Conservation (phyloP, 768 basidiomycete species). For the Astraeus odoratus region DNA sequence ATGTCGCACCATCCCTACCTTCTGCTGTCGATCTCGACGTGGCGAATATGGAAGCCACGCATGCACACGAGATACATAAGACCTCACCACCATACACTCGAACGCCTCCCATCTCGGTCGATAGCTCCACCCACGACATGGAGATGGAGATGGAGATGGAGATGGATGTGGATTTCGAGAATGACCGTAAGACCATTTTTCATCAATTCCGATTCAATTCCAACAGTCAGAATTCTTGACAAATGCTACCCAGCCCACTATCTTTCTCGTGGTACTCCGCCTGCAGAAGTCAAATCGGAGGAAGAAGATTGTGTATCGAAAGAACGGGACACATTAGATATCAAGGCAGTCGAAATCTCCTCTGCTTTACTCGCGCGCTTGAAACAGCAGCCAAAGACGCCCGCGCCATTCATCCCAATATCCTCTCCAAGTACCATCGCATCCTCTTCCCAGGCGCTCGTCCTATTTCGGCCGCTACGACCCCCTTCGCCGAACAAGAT, state of each 20-base stretch:
- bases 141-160: conserved; percentile 71
- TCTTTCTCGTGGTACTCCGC: background rate
- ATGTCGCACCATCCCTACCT: background rate
- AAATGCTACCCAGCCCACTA: background rate
- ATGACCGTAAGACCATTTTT: conserved; percentile 42
- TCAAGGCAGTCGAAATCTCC: conserved; percentile 35
- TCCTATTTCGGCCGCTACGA: conserved; percentile 43
- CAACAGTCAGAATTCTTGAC: background rate
- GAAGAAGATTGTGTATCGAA: conserved; percentile 9
- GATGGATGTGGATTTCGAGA: conserved; percentile 70
- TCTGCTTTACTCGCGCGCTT: conserved; percentile 41
- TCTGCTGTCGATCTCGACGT: conserved; percentile 15
- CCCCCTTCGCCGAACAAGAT: conserved; percentile 16
- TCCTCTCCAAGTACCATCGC: conserved; percentile 7
- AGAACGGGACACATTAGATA: conserved; percentile 18
- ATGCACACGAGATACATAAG: too few relatives aligned
- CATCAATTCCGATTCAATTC: conserved; percentile 1
- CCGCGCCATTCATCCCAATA: conserved; percentile 17
- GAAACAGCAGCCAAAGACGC: conserved; percentile 23
- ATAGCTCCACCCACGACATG: conserved; percentile 42
- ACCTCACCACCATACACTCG: conserved; percentile 5
- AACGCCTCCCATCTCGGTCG: conserved; percentile 29
- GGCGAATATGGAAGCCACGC: conserved; percentile 5
- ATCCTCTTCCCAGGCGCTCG: conserved; percentile 37
- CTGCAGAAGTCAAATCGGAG: background rate